These are phyloP conservation scores for Botryotinia calthae DNA, from an alignment of 2,329 filamentous ascomycete genomes.

Conservation along the genomic window DNA sequence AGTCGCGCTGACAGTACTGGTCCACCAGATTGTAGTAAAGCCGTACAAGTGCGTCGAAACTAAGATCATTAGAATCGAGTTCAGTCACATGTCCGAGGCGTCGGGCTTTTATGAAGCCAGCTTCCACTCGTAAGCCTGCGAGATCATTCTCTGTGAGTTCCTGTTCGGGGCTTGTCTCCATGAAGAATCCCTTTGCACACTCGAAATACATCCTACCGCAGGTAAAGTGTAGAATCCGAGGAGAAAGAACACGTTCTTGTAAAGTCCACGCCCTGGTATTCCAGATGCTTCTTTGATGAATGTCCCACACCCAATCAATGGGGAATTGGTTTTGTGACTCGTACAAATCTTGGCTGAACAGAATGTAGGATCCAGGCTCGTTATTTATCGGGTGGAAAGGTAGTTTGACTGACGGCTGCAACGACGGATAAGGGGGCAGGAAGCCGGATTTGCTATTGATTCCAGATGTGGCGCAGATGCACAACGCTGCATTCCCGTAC, in stretches of 20 bases:
- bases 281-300: not conserved
- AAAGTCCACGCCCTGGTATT: not conserved
- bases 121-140: not conserved
- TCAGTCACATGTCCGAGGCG: not conserved
- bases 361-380: not conserved
- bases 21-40: not conserved
- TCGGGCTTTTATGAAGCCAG: not conserved
- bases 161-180: not conserved
- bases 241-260: not conserved
- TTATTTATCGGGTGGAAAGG: not conserved
- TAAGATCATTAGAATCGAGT: not conserved
- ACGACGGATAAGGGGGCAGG: not conserved
- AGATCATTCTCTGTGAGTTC: not conserved
- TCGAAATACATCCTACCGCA: not conserved
- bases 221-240: not conserved
- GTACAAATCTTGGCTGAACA: not conserved
- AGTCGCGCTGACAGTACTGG: not conserved
- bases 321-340: not conserved
- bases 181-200: not conserved
- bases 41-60: not conserved
- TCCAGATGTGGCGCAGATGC: not conserved
- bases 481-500: not conserved
- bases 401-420: not conserved
- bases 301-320: not conserved
- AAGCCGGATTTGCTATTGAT: not conserved